Conservation (phyloP, 2,329 filamentous ascomycete genomes). For the Elsinoe arachidis region DNA sequence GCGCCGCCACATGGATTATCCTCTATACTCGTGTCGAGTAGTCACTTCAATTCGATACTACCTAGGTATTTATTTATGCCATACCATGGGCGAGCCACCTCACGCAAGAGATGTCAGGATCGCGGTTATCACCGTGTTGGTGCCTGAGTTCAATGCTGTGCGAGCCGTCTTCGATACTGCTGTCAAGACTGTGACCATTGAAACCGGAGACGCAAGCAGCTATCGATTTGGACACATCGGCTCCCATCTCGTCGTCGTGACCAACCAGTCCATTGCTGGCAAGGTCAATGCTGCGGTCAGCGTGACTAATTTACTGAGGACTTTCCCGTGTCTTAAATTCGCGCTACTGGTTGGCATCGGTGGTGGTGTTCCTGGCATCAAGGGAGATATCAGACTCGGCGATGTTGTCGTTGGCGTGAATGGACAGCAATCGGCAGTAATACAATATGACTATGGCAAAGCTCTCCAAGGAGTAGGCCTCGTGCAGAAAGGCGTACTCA, state of each 20-base stretch:
- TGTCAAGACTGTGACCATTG: background rate
- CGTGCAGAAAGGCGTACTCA: background rate
- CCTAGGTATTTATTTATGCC: too few species aligned
- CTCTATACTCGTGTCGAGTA: too few species aligned
- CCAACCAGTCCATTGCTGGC: constrained; percentile 18
- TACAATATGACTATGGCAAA: constrained; percentile 6
- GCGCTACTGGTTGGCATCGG: constrained; percentile 21
- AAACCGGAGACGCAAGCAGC: constrained; percentile 16
- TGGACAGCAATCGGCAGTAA: background rate
- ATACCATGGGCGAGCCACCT: too few species aligned
- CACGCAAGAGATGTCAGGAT: too few species aligned
- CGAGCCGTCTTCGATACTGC: background rate
- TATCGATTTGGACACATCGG: constrained; percentile 21
- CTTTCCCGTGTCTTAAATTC: constrained; percentile 16
- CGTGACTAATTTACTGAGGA: constrained; percentile 18
- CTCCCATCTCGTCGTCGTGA: constrained; percentile 22
- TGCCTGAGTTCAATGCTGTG: background rate
- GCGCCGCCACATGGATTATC: too few species aligned
- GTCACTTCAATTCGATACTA: too few species aligned
- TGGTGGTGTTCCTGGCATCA: constrained; percentile 20
- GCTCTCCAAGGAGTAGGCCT: background rate
- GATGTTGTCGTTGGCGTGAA: constrained; percentile 20
- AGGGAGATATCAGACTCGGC: constrained; percentile 25
- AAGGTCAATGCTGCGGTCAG: constrained; percentile 18
- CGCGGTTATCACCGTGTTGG: background rate